Base-by-base conservation (phyloP, 2,329 filamentous ascomycete genomes). In the Penicillium palitans region DNA sequence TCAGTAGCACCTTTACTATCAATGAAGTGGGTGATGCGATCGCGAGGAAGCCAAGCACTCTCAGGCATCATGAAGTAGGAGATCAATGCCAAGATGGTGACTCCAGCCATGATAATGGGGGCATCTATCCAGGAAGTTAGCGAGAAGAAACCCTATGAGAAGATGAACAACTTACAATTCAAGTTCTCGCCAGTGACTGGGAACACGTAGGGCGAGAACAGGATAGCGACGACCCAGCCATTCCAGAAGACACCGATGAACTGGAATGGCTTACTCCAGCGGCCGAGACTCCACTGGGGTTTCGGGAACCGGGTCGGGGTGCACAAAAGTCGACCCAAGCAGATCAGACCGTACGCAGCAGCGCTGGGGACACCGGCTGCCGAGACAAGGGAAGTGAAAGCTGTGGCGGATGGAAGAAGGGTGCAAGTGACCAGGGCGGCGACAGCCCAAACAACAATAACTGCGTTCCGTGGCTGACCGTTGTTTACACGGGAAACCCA, bases 381-480 rank as follows among this genome's bases (percentile, higher is more conserved):
- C 0, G 81, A 83, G 46, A 83, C 80, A 10, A 83, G 76, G 0
- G 81, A 83, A 0, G 81, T 83, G 66, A 83, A 83, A 6, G 81
- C 81, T 6, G 82, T 80, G 9, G 73, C 70, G 0, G 83, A 86
- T 0, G 84, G 81, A 1, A 87, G 74, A 50, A 86, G 83, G 0
- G 82, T 86, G 76, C 84, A 87, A 17, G 83, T 83, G 37, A 86
- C 74, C 21, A 85, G 63, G 2, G 83, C 75, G 1, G 81, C 78
- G 10, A 85, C 80, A 2, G 63, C 77, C 77, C 83, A 84, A 62
- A 86, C 83, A 10, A 86, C 82, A 19, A 84, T 78, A 44, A 87
- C 81, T 6, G 84, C 84, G 64, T 87, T 86, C 15, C 80, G 79
- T 0, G 85, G 85, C 61, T 86, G 84, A 52, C 84, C 84, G 25